Evolutionary conservation across 768 basidiomycete genomes (phyloP).

Genomic region (Pulveroboletus sp.): DNA sequence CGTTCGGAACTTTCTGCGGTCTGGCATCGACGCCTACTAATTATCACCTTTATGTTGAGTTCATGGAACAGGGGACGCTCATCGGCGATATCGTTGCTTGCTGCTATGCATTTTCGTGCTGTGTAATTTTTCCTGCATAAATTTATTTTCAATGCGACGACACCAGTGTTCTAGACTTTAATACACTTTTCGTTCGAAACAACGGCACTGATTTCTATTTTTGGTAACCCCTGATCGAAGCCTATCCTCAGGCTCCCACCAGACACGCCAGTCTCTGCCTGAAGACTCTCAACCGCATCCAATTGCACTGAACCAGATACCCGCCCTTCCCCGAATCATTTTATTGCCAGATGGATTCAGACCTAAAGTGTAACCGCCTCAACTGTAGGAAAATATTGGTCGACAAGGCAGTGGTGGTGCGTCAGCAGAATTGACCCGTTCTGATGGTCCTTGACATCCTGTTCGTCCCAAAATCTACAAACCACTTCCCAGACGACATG

Average conservation of each 20-base stretch:
- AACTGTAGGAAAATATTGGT: slow-evolving; percentile 62
- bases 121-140: slow-evolving; percentile 24
- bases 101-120: slow-evolving; percentile 19
- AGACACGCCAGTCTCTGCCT: too few species aligned
- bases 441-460: background rate
- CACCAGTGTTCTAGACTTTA: background rate
- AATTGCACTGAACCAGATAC: background rate
- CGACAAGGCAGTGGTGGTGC: slow-evolving; percentile 83
- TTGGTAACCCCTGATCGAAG: slow-evolving; percentile 5
- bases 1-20: slow-evolving; percentile 18
- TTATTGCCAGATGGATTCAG: slow-evolving; percentile 55
- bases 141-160: slow-evolving; percentile 4
- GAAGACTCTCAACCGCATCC: background rate
- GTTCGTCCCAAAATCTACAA: slow-evolving; percentile 12
- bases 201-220: slow-evolving; percentile 8
- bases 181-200: too few species aligned
- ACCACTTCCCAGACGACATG: slow-evolving; percentile 52
- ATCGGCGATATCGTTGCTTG: slow-evolving; percentile 18
- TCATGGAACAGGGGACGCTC: slow-evolving; percentile 26
- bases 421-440: slow-evolving; percentile 28
- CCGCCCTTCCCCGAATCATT: background rate
- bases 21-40: slow-evolving; percentile 13
- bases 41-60: slow-evolving; percentile 32
- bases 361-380: slow-evolving; percentile 75
- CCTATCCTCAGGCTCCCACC: too few species aligned